Evolutionary conservation across 1,284 basidiomycete genomes (phyloP).

Genomic region (Fereydounia khargensis): DNA sequence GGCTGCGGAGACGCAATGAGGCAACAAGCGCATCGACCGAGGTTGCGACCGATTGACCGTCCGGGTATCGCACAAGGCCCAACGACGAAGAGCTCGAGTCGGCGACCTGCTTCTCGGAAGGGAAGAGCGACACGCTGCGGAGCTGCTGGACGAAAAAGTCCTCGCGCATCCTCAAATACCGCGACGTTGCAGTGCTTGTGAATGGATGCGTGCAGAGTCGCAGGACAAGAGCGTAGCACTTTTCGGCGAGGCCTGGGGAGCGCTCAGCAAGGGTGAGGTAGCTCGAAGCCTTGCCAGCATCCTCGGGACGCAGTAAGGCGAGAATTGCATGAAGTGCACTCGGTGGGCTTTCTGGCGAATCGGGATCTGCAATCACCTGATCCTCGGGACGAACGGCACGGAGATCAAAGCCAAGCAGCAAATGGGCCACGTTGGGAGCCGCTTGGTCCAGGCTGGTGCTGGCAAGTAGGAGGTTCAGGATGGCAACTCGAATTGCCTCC

Average conservation of each 20-base stretch:
- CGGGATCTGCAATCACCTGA: conserved; percentile 62
- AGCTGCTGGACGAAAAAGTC: conserved; percentile 87
- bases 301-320: conserved; percentile 21
- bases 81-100: conserved; percentile 57
- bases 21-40: conserved; percentile 72
- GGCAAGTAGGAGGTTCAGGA: conserved; percentile 80
- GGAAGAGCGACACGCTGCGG: conserved; percentile 65
- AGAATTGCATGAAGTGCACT: conserved; percentile 73
- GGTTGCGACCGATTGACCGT: conserved; percentile 71
- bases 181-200: conserved; percentile 77
- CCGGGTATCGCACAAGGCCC: conserved; percentile 71
- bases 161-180: conserved; percentile 83
- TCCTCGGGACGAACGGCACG: conserved; percentile 60
- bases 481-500: conserved; percentile 73
- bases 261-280: conserved; percentile 32
- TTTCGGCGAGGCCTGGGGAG: conserved; percentile 75
- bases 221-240: conserved; percentile 77
- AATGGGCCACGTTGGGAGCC: conserved; percentile 84
- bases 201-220: conserved; percentile 81
- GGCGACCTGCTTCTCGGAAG: conserved; percentile 18
- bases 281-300: conserved; percentile 8
- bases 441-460: conserved; percentile 69
- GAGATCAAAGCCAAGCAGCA: conserved; percentile 74
- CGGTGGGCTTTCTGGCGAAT: conserved; percentile 58
- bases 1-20: conserved; percentile 78